phyloP scores from a whole-genome alignment of 2,329 filamentous ascomycete genomes.

The Pseudogymnoascus sp. region DNA sequence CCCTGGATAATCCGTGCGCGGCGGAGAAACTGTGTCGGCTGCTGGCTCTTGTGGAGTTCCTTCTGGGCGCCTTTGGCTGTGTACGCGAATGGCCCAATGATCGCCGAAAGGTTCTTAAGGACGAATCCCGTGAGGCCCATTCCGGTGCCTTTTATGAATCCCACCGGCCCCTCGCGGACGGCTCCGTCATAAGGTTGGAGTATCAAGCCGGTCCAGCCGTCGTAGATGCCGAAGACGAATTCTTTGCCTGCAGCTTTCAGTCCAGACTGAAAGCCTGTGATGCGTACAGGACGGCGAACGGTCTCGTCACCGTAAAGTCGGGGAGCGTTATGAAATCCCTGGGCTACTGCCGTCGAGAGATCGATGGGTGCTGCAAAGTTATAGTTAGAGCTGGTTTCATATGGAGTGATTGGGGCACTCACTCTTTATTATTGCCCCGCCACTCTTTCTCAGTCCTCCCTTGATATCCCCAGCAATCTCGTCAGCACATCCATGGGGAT shows the following conservation, averaged over 20 bases:
- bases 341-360: conserved; percentile 51
- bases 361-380: conserved; percentile 43
- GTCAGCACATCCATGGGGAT: conserved; percentile 18
- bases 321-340: conserved; percentile 64
- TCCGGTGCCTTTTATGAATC: conserved; percentile 44
- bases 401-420: not conserved
- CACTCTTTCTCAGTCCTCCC: conserved; percentile 6
- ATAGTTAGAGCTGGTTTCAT: not conserved
- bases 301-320: conserved; percentile 62
- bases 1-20: conserved; percentile 52
- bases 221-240: conserved; percentile 54
- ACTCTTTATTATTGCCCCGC: conserved; percentile 3
- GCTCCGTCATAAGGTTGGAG: conserved; percentile 50
- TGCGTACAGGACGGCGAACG: conserved; percentile 52
- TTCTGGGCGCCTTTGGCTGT: conserved; percentile 56
- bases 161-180: conserved; percentile 44
- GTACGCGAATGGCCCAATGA: conserved; percentile 53
- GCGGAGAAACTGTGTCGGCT: conserved; percentile 45
- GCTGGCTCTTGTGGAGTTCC: conserved; percentile 44
- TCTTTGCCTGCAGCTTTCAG: conserved; percentile 52
- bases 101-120: conserved; percentile 54
- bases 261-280: conserved; percentile 58
- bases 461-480: conserved; percentile 24
- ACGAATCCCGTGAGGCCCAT: conserved; percentile 56
- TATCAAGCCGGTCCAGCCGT: conserved; percentile 55